These are phyloP conservation scores for Colletotrichum caudatum DNA, from an alignment of 2,329 filamentous ascomycete genomes.

Conservation along the genomic window DNA sequence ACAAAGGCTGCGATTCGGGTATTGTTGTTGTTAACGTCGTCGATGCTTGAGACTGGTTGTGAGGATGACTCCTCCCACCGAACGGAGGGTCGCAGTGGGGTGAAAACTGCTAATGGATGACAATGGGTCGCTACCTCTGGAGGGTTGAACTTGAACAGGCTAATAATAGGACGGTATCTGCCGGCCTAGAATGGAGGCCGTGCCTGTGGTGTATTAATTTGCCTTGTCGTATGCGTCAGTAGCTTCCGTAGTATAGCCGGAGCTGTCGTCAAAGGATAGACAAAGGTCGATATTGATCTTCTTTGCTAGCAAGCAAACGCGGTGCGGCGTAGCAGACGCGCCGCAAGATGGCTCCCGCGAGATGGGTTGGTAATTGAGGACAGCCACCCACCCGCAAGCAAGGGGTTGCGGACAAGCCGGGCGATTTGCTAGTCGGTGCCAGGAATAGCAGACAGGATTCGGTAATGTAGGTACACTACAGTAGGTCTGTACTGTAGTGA, in stretches of 20 bases:
- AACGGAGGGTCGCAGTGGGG: slow-evolving; percentile 13
- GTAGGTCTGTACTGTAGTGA: background rate
- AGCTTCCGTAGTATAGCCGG: slow-evolving; percentile 27
- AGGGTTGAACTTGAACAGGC: background rate
- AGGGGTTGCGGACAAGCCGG: slow-evolving; percentile 11
- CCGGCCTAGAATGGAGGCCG: slow-evolving; percentile 5
- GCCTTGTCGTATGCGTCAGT: background rate
- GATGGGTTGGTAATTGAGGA: slow-evolving; percentile 1
- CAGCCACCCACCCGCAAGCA: slow-evolving; percentile 11
- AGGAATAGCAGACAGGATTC: slow-evolving; percentile 16
- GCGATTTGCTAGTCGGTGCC: slow-evolving; percentile 14
- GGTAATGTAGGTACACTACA: too few species aligned
- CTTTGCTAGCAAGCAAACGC: slow-evolving; percentile 17
- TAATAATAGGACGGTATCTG: slow-evolving; percentile 18
- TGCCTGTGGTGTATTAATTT: background rate
- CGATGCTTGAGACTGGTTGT: slow-evolving; percentile 7
- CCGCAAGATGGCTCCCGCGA: slow-evolving; percentile 20
- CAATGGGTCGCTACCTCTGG: slow-evolving; percentile 5
- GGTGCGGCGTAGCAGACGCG: slow-evolving; percentile 21
- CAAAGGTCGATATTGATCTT: slow-evolving; percentile 26
- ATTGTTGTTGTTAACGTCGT: background rate
- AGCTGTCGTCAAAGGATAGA: slow-evolving; percentile 28
- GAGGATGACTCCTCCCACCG: slow-evolving; percentile 23
- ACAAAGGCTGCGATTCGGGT: slow-evolving; percentile 18
- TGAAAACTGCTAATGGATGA: background rate